Evolutionary conservation across 2,329 filamentous ascomycete species (phyloP).

Genomic region (Cordyceps javanica): DNA sequence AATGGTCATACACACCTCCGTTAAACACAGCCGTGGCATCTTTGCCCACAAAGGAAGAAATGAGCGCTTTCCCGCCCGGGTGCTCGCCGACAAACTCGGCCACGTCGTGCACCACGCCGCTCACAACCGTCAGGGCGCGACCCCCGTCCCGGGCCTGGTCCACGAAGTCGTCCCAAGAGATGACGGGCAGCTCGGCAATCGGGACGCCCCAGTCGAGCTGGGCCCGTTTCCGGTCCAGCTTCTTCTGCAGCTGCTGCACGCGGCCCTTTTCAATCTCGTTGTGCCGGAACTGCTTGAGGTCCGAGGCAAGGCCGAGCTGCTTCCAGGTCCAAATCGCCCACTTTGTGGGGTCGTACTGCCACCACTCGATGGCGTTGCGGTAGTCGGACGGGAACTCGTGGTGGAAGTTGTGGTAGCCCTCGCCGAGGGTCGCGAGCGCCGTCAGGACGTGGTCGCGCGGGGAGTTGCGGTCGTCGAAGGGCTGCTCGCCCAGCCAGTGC

Average conservation of each 20-base stretch:
- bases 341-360: conserved; percentile 88
- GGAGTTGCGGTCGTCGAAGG: conserved; percentile 88
- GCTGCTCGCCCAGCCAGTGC: conserved; percentile 88
- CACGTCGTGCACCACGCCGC: conserved; percentile 75
- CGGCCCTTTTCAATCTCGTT: conserved; percentile 93
- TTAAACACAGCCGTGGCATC: conserved; percentile 80
- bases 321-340: conserved; percentile 84
- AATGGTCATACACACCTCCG: conserved; percentile 75
- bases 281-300: conserved; percentile 83
- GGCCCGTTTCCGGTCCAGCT: conserved; percentile 80
- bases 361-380: conserved; percentile 86
- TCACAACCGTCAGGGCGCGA: conserved; percentile 62
- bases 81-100: conserved; percentile 72
- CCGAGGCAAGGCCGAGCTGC: conserved; percentile 74
- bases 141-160: conserved; percentile 62
- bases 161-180: conserved; percentile 75
- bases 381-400: conserved; percentile 93
- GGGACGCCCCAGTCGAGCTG: conserved; percentile 81
- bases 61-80: conserved; percentile 72
- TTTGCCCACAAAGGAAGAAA: conserved; percentile 67
- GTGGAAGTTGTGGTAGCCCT: conserved; percentile 94
- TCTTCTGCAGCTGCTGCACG: conserved; percentile 85
- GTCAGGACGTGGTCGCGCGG: conserved; percentile 85
- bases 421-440: conserved; percentile 75
- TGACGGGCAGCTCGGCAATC: conserved; percentile 76